phyloP scores from a whole-genome alignment of 345 rosid species.

The Stellera chamaejasme region DNA sequence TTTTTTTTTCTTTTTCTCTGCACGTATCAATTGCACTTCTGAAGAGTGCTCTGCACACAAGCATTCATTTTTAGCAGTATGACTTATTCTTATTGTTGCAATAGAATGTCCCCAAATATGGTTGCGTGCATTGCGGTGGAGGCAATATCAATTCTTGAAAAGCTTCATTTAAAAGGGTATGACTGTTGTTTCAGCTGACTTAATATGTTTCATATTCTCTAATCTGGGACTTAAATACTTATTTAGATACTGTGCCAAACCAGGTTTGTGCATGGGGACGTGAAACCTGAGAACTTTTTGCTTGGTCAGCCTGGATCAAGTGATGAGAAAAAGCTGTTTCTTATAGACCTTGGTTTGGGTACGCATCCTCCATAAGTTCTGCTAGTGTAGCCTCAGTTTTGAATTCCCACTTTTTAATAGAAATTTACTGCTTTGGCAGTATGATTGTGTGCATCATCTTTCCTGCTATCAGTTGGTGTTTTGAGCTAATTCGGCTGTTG shows the following conservation, averaged over 20 bases:
- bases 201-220: background rate
- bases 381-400: background rate
- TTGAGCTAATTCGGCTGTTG: constrained; percentile 1
- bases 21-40: background rate
- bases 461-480: constrained; percentile 3
- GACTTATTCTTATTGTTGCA: constrained; percentile 12
- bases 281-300: constrained; percentile 88
- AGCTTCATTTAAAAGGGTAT: constrained; percentile 84
- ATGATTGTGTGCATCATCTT: constrained; percentile 11
- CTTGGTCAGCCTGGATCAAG: constrained; percentile 86
- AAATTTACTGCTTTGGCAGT: constrained; percentile 1
- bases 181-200: background rate
- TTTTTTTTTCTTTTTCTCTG: constrained; percentile 10
- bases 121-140: constrained; percentile 93
- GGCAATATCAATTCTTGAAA: constrained; percentile 88
- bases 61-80: constrained; percentile 8
- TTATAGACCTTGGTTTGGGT: constrained; percentile 95
- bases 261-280: constrained; percentile 95
- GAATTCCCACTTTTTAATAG: background rate
- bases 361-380: constrained; percentile 15
- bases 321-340: constrained; percentile 78
- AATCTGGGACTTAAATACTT: constrained; percentile 10
- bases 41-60: background rate
- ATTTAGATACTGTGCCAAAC: constrained; percentile 16
- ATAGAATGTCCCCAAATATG: constrained; percentile 83